Base-by-base conservation (phyloP, 495 filamentous ascomycete genomes). In the Delitschia confertaspora region DNA sequence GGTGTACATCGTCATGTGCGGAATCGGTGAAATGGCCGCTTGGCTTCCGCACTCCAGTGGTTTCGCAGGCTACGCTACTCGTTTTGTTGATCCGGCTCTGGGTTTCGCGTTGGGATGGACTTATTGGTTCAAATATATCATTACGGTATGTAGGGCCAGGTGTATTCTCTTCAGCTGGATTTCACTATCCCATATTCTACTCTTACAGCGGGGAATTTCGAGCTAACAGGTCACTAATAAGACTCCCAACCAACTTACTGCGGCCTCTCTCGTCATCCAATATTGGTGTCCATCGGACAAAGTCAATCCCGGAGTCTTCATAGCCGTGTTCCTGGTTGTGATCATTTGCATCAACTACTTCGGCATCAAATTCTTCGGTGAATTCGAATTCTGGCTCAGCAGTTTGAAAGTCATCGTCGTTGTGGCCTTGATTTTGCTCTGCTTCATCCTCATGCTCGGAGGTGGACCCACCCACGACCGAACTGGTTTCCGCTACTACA, bases 371-470 rank as follows among this genome's bases (percentile, higher is more conserved):
- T 82, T 81, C 65, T 87, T 85, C 45, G 84, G 84, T 27, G 84
- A 89, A 63, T 75, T 83, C 45, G 83, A 89, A 56, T 89, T 88
- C 60, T 86, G 81, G 82, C 76, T 88, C 33, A 81, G 75, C 2
- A 49, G 41, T 34, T 42, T 64, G 32, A 61, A 61, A 29, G 53
- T 61, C 35, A n/a, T 58, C 14, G 50, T 60, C 29, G 51, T 65
- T 40, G 42, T 52, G 31, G 61, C 57, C 32, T 29, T 62, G 31
- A 64, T 62, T 34, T 50, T 93, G 13, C 60, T 80, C 8, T 80
- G 76, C 6, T 63, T 85, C 42, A 64, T 88, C 31, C 71, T 91
- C 30, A 77, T 79, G 30, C 67, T 80, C 16, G 87, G 87, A 31
- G 88, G 85, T 50, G 84, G 80, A 10, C 86, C 83, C 4, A 72